Base-by-base conservation (phyloP, 257 asterid genomes). In the Eustoma russellianum region DNA sequence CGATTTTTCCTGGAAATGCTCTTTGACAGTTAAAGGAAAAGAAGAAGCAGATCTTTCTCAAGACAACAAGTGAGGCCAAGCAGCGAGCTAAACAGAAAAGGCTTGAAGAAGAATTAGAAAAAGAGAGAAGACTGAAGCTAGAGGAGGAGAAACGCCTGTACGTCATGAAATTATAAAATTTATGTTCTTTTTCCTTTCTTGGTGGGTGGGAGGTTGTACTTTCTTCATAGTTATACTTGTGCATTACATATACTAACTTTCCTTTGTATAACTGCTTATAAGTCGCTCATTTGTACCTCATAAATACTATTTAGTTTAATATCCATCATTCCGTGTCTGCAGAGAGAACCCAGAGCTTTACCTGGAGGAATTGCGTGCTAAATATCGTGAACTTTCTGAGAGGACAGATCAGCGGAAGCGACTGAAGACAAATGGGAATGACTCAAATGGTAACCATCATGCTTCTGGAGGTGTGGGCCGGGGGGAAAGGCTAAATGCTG, bases 141-240 rank as follows among this genome's bases (percentile, higher is more conserved):
- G 98, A 92, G 78, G 98, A 92, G 81, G 90, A 88, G 68, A 87
- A 75, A 71, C 94, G 98, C 64, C 61, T 83, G 95, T 90, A 82
- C 51, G 93, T 68, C 48, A 5, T 16, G 34, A 13, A 51, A 50
- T 30, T 38, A 60, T 56, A 58, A 66, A 48, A 1, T 58, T 48
- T 59, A 14, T 56, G 7, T 28, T 52, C 18, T 24, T 13, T 47
- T 33, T 18, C 40, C 18, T 1, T 38, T 38, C 12, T 38, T 38
- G 43, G 43, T 38, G 12, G 43, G 12, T 9, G 43, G 43, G 43
- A 2, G 5, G 5, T 38, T 11, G 2, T 38, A 38, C 12, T 7
- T 11, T 8, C 12, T 7, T 38, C 9, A 38, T 2, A 38, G 43
- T 35, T 38, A 38, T 7, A 38, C 7, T 38, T 8, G 11, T 38